Percentiles rank a stretch among this genome's conserved stretches.
phyloP scores from a whole-genome alignment of 805 yeast species.

The Millerozyma acaciae region DNA sequence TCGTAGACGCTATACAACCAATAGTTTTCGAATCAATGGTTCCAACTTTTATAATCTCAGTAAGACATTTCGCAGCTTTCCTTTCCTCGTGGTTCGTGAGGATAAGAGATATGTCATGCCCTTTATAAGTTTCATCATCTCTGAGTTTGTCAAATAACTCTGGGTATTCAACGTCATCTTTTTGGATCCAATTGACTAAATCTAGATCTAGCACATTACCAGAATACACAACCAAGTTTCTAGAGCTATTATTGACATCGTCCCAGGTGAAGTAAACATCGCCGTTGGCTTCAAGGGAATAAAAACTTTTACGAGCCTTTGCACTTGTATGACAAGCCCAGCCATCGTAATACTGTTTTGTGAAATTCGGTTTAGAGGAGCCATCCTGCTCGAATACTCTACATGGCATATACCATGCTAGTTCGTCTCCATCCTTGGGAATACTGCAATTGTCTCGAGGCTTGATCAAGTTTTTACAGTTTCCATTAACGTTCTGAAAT shows the following conservation, averaged over 20 bases:
- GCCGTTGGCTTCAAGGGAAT: conserved; percentile 55
- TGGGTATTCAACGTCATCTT: conserved; percentile 70
- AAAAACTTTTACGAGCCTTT: conserved; percentile 65
- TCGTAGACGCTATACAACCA: conserved; percentile 89
- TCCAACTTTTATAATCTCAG: conserved; percentile 87
- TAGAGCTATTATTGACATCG: conserved; percentile 60
- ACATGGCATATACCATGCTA: conserved; percentile 98
- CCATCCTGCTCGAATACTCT: conserved; percentile 68
- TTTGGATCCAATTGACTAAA: conserved; percentile 70
- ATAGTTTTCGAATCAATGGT: conserved; percentile 82
- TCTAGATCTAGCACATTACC: conserved; percentile 85
- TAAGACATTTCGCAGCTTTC: conserved; percentile 72
- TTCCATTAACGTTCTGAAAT: conserved; percentile 89
- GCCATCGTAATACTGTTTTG: conserved; percentile 66
- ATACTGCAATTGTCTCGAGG: conserved; percentile 70
- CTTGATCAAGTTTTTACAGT: conserved; percentile 73
- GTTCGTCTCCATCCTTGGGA: conserved; percentile 53
- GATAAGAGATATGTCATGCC: conserved; percentile 77
- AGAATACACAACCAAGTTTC: conserved; percentile 82
- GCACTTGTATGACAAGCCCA: conserved; percentile 88
- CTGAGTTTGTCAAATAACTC: conserved; percentile 61
- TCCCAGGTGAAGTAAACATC: conserved; percentile 91
- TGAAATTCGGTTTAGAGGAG: conserved; percentile 59
- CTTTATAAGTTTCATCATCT: conserved; percentile 52
- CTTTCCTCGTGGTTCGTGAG: conserved; percentile 65